Conservation (phyloP, 768 basidiomycete species). For the Suillus americanus region DNA sequence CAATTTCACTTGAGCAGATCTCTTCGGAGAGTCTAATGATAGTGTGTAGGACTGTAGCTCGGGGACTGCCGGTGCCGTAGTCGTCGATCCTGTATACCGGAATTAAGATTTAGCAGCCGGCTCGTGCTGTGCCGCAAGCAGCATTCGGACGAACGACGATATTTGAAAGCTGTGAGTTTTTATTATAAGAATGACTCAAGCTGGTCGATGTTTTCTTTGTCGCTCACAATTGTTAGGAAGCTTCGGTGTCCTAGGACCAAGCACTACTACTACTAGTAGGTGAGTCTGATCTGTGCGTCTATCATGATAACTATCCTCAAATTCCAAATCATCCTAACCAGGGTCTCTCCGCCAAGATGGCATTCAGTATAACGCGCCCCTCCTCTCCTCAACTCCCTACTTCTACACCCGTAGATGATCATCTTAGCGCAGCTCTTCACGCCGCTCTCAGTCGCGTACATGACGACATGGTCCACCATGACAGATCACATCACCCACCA, state of each 20-base stretch:
- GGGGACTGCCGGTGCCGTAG: not conserved
- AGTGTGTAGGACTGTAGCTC: not conserved
- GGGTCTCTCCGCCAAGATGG: conserved; percentile 24
- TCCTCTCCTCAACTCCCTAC: conserved; percentile 25
- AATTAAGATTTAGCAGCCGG: not conserved
- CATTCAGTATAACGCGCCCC: conserved; percentile 35
- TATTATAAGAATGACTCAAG: not conserved
- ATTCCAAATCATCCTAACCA: conserved; percentile 1
- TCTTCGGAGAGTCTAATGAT: too few species aligned
- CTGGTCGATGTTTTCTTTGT: not conserved
- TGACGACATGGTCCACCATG: conserved; percentile 20
- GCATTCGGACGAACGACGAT: not conserved
- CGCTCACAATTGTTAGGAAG: not conserved
- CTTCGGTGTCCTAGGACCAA: not conserved
- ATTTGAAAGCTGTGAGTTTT: not conserved
- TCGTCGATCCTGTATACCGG: not conserved
- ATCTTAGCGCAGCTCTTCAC: conserved; percentile 37
- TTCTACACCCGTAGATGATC: conserved; percentile 28
- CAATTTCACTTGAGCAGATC: not conserved
- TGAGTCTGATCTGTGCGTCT: not conserved
- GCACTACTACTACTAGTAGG: not conserved
- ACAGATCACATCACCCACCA: conserved; percentile 40
- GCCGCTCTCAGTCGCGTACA: conserved; percentile 35
- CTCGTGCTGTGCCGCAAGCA: not conserved
- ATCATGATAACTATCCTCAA: conserved; percentile 5